These are phyloP conservation scores for Austroboletus niveus DNA, from an alignment of 1,284 basidiomycete species.

Conservation along the genomic window DNA sequence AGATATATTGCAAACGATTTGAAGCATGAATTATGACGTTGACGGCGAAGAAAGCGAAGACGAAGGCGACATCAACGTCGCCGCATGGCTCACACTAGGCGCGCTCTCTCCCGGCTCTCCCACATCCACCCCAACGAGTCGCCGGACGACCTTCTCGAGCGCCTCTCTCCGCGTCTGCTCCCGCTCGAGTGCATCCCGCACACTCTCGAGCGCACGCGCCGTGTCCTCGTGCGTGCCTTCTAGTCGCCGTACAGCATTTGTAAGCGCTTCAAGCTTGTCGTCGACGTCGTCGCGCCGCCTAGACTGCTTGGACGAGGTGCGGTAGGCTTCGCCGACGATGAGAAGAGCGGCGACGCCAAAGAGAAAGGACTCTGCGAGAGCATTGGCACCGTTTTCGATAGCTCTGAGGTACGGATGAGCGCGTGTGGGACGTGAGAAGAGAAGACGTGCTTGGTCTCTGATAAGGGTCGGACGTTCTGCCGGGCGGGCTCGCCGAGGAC, in stretches of 20 bases:
- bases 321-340: slow-evolving; percentile 79
- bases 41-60: too few species aligned
- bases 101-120: too few species aligned
- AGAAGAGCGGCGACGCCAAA: slow-evolving; percentile 76
- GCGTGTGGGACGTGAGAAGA: background rate
- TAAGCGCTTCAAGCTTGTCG: slow-evolving; percentile 67
- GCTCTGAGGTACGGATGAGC: slow-evolving; percentile 51
- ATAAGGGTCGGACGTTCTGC: slow-evolving; percentile 76
- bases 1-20: too few species aligned
- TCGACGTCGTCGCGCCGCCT: slow-evolving; percentile 75
- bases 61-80: too few species aligned
- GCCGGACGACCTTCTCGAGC: too few species aligned
- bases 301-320: slow-evolving; percentile 69
- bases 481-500: slow-evolving; percentile 75
- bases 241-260: slow-evolving; percentile 46
- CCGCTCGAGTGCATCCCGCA: slow-evolving; percentile 24
- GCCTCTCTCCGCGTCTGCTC: slow-evolving; percentile 46
- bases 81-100: too few species aligned
- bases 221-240: slow-evolving; percentile 25
- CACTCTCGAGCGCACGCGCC: slow-evolving; percentile 44
- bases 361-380: slow-evolving; percentile 83
- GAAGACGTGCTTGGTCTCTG: slow-evolving; percentile 66
- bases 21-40: too few species aligned
- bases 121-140: too few species aligned
- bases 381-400: slow-evolving; percentile 86